Evolutionary conservation across 2,329 filamentous ascomycete genomes (phyloP), one percentile per base, ranked within the genome.

Genomic region (Elsinoe perseae): DNA sequence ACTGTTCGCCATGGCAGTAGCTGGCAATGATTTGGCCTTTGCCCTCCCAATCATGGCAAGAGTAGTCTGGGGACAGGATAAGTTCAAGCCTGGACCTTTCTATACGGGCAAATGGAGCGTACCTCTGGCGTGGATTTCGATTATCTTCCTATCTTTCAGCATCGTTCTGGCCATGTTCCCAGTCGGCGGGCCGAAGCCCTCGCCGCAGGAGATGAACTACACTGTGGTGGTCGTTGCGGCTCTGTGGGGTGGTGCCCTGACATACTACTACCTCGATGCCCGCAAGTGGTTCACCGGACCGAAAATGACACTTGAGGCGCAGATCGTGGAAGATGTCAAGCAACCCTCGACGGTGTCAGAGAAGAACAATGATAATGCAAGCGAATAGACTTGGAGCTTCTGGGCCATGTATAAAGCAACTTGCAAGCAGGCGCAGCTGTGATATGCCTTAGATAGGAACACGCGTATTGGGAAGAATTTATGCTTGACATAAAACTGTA

Each of bases 21-120:
- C 81, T 0, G 80, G 78, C 10, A 83, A 84, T 64, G 80, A 83
- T 64, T 65, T 84, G 1, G 80, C 80, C 2, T 84, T 80, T 80
- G 76, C 75, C 1, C 74, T 73, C 2, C 81, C 82, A 2, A 82
- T 84, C 43, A 72, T 83, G 42, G 77, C 77, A 58, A 76, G 81
- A 8, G 67, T 82, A 0, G 69, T 81, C 42, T 84, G 80, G 80
- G 80, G 80, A 3, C 70, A 77, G 57, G 63, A 73, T 3, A 80
- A 79, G 59, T 84, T 84, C 66, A 73, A 70, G 4, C 80, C 81
- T 0, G 81, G 81, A 0, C 76, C 79, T 1, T 81, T 84, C 60
- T 80, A 83, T 62, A 83, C 80, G 0, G 81, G 81, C 0, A 64
- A 62, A 25, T 68, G 79, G 28, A 81, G 78, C 34, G 70, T 72